A percentile compares a stretch with the other conserved stretches of the same genome.
Conservation (phyloP, 2,329 filamentous ascomycete genomes). For the Fusarium papillatum region DNA sequence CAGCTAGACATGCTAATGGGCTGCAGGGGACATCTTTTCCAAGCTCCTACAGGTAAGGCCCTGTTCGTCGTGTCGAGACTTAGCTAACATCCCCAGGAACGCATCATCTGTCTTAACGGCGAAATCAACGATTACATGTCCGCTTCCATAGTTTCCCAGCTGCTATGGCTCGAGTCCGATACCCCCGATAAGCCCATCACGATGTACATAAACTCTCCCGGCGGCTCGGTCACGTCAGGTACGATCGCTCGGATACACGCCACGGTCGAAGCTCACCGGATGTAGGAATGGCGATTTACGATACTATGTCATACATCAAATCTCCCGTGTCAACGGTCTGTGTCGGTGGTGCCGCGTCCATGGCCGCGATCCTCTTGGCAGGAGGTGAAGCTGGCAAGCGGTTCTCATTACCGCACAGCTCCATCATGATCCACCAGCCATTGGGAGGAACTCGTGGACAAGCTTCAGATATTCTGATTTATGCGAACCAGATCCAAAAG, state of each 20-base stretch:
- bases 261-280: constrained; percentile 13
- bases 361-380: constrained; percentile 91
- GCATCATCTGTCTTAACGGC: constrained; percentile 94
- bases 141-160: constrained; percentile 94
- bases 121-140: constrained; percentile 91
- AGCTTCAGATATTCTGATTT: constrained; percentile 90
- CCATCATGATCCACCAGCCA: constrained; percentile 98
- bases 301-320: constrained; percentile 98
- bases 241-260: constrained; percentile 5
- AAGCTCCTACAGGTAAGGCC: constrained; percentile 77
- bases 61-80: neutral
- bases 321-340: constrained; percentile 96
- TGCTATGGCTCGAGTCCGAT: constrained; percentile 98
- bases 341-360: constrained; percentile 93
- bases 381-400: constrained; percentile 89
- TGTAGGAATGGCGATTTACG: constrained; percentile 87
- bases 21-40: constrained; percentile 84
- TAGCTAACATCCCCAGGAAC: constrained; percentile 70
- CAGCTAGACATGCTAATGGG: constrained; percentile 29
- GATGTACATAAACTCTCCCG: constrained; percentile 98
- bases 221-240: constrained; percentile 87
- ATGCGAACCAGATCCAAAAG: constrained; percentile 95
- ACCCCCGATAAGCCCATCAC: constrained; percentile 95
- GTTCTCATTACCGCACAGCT: constrained; percentile 91
- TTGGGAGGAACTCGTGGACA: constrained; percentile 78